A percentile compares a stretch with the other conserved stretches of the same genome.
Conservation (phyloP, 441 rosid genomes). For the Raphanus hybrid region DNA sequence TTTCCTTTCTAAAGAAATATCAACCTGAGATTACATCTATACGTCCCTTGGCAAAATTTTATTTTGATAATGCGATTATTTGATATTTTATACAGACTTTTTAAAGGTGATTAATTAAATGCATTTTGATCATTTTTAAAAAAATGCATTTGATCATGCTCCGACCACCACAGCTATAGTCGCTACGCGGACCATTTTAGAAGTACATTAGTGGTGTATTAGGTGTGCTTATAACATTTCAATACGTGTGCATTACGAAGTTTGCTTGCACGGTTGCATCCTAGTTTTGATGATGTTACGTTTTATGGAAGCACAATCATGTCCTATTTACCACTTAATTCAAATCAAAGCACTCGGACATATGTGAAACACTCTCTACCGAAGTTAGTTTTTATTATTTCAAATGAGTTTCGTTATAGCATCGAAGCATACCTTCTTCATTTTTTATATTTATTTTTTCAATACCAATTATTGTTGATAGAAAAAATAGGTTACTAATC, state of each 20-base stretch:
- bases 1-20: constrained; percentile 1
- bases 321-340: background rate
- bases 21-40: background rate
- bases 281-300: constrained; percentile 3
- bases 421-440: background rate
- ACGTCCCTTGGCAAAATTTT: background rate
- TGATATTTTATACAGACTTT: background rate
- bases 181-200: background rate
- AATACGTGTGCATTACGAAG: constrained; percentile 6
- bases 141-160: background rate
- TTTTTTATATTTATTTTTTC: background rate
- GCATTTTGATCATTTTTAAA: too few relatives aligned
- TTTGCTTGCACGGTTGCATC: constrained; percentile 13
- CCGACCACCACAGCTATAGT: background rate
- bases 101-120: background rate
- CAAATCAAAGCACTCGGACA: background rate
- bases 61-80: background rate
- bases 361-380: background rate
- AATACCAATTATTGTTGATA: background rate
- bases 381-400: background rate
- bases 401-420: background rate
- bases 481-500: background rate
- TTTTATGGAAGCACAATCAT: constrained; percentile 7
- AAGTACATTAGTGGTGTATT: constrained; percentile 4
- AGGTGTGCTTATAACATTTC: constrained; percentile 8